Evolutionary conservation across 164 flowering plant genomes (phyloP).

Genomic region (Cinnamomum micranthum): DNA sequence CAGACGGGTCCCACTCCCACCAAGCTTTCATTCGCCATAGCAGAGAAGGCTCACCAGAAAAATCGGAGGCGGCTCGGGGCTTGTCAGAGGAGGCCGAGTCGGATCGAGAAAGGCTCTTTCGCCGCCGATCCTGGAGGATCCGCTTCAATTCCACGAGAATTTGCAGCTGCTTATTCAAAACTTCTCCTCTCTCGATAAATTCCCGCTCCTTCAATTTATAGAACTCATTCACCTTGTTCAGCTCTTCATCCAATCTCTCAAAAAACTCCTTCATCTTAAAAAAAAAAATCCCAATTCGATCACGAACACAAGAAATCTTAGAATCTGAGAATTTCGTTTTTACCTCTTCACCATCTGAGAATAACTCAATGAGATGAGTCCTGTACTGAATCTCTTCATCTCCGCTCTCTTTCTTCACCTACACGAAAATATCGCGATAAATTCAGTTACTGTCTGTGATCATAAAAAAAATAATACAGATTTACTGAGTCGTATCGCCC

Average conservation of each 20-base stretch:
- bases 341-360: slow-evolving; percentile 86
- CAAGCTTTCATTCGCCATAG: background rate
- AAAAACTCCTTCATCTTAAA: slow-evolving; percentile 54
- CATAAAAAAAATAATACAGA: background rate
- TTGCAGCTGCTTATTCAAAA: slow-evolving; percentile 67
- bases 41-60: slow-evolving; percentile 31
- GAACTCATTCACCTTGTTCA: slow-evolving; percentile 73
- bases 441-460: background rate
- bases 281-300: background rate
- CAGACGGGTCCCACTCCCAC: background rate
- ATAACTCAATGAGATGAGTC: slow-evolving; percentile 60
- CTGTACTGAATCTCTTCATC: slow-evolving; percentile 39
- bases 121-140: slow-evolving; percentile 47
- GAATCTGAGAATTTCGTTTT: background rate
- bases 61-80: slow-evolving; percentile 40
- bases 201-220: slow-evolving; percentile 61
- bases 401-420: slow-evolving; percentile 24
- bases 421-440: slow-evolving; percentile 18
- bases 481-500: no score
- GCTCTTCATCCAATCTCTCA: slow-evolving; percentile 64
- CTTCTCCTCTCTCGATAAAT: slow-evolving; percentile 70
- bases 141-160: slow-evolving; percentile 62
- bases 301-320: no score
- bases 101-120: slow-evolving; percentile 36
- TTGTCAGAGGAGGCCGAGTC: slow-evolving; percentile 30